phyloP scores from a whole-genome alignment of 768 basidiomycete genomes.

The Strobilomyces dryophilus region DNA sequence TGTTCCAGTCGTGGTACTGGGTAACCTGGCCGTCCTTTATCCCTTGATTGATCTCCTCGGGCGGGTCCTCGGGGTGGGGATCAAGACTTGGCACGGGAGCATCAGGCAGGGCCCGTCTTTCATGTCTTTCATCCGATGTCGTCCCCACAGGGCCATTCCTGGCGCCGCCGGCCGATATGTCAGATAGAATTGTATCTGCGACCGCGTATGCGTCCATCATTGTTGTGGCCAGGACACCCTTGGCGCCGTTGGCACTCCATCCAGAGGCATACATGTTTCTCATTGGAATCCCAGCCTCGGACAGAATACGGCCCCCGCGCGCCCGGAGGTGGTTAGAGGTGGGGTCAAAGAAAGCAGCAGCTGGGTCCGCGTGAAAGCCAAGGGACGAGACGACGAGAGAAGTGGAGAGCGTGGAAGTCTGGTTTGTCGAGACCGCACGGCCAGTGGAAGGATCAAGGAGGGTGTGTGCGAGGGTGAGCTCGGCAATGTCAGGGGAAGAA shows the following conservation, averaged over 20 bases:
- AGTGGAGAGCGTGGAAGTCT: slow-evolving; percentile 50
- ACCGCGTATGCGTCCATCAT: slow-evolving; percentile 90
- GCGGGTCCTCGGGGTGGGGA: slow-evolving; percentile 42
- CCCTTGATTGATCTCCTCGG: slow-evolving; percentile 44
- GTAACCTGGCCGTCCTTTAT: slow-evolving; percentile 44
- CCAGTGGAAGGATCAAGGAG: slow-evolving; percentile 44
- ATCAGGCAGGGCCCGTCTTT: neutral
- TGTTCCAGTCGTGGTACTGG: slow-evolving; percentile 71
- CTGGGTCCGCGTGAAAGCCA: slow-evolving; percentile 76
- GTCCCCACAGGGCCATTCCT: slow-evolving; percentile 15
- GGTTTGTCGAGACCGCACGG: slow-evolving; percentile 53
- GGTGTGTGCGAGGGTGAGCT: slow-evolving; percentile 61
- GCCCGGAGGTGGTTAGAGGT: slow-evolving; percentile 54
- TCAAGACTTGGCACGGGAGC: slow-evolving; percentile 32
- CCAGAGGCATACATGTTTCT: slow-evolving; percentile 85
- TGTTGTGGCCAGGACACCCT: slow-evolving; percentile 86
- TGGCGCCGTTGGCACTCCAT: slow-evolving; percentile 90
- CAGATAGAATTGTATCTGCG: slow-evolving; percentile 65
- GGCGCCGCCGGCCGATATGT: slow-evolving; percentile 35
- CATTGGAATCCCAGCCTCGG: slow-evolving; percentile 34
- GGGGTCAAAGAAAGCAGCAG: slow-evolving; percentile 55
- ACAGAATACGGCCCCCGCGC: slow-evolving; percentile 45
- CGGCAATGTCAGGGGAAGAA: slow-evolving; percentile 23
- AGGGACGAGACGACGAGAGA: slow-evolving; percentile 84
- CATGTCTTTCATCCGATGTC: slow-evolving; percentile 5